phyloP scores from a whole-genome alignment of 352 stramenopile genomes.

The Globisporangium perplexum region DNA sequence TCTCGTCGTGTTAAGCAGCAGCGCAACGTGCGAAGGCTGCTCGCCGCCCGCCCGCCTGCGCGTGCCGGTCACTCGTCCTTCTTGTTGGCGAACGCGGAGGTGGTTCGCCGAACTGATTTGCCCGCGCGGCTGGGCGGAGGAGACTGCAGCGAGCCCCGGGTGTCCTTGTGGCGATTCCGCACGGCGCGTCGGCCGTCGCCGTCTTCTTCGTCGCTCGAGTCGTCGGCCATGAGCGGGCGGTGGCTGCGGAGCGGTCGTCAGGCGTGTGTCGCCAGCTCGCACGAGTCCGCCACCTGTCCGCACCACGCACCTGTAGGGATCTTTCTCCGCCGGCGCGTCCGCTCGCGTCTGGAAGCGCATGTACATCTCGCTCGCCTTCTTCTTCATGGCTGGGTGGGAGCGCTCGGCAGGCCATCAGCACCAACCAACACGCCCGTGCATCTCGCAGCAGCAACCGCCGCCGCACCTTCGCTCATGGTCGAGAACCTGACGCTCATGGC shows the following conservation, averaged over 20 bases:
- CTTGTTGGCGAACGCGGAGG: constrained; percentile 32
- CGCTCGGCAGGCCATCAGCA: constrained; percentile 26
- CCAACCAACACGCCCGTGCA: neutral
- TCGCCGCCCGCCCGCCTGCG: neutral
- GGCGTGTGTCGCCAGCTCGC: neutral
- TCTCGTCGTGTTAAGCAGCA: constrained; percentile 44
- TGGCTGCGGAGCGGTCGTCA: constrained; percentile 27
- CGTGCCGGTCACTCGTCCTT: constrained; percentile 41
- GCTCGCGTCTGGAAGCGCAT: constrained; percentile 72
- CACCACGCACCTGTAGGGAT: constrained; percentile 52
- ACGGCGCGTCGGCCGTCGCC: constrained; percentile 25
- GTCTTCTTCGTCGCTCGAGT: constrained; percentile 73
- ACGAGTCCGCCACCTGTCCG: neutral
- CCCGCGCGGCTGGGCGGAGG: constrained; percentile 16
- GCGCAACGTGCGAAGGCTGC: neutral
- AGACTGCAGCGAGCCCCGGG: constrained; percentile 9
- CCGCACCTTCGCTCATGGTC: constrained; percentile 68
- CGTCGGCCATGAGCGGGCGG: constrained; percentile 60
- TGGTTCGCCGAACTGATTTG: constrained; percentile 20
- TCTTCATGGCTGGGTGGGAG: constrained; percentile 58
- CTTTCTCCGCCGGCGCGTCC: constrained; percentile 34
- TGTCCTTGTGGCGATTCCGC: constrained; percentile 35
- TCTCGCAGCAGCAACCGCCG: neutral
- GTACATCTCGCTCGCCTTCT: constrained; percentile 80
- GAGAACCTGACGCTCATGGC: constrained; percentile 67